Evolutionary conservation across 2,329 filamentous ascomycete species (phyloP), one percentile per base, ranked within the genome.

Genomic region (Knoxdaviesia capensis): DNA sequence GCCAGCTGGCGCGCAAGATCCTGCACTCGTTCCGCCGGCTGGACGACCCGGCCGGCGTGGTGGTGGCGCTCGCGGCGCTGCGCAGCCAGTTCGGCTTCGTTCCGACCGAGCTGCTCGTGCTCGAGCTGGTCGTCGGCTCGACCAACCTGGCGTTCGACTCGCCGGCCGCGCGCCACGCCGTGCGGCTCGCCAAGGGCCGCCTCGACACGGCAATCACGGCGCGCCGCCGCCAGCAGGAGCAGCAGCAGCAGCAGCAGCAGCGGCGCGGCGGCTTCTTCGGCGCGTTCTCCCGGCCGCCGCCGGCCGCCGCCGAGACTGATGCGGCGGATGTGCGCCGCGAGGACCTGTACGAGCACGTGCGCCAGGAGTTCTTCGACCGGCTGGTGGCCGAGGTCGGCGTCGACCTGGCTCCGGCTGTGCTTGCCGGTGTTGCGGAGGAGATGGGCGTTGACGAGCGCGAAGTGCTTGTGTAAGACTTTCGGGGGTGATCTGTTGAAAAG

Each of bases 1-100:
- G 56, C 4, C 61, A 68, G 44, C 56, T 71, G 28, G 65, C 62
- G 6, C 63, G 64, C 47, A 66, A 61, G 48, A 60, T 69, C 11
- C 52, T 69, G 8, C 66, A 69, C 50, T 65, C 65, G 1, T 68
- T 69, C 53, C 65, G 65, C 38, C 60, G 61, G 31, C 49, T 67
- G 4, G 48, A 56, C 29, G 66, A 70, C 47, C 49, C 51, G n/a
- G 49, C 56, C 5, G 66, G 66, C 38, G 55, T 68, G 41, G 50
- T 68, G 36, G 56, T 68, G 5, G 63, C 66, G 6, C 57, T 67
- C 39, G 56, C 59, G 30, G 56, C 60, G 20, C 54, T 70, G 30
- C 58, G 58, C 36, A 56, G 61, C 33, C 42, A 61, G 4, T 66
- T 69, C 46, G 48, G 54, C 31, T 68, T 65, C 48, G 46, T 57